phyloP scores from a whole-genome alignment of 202 grass and related monocot species.

The Dendrocalamus latiflorus region DNA sequence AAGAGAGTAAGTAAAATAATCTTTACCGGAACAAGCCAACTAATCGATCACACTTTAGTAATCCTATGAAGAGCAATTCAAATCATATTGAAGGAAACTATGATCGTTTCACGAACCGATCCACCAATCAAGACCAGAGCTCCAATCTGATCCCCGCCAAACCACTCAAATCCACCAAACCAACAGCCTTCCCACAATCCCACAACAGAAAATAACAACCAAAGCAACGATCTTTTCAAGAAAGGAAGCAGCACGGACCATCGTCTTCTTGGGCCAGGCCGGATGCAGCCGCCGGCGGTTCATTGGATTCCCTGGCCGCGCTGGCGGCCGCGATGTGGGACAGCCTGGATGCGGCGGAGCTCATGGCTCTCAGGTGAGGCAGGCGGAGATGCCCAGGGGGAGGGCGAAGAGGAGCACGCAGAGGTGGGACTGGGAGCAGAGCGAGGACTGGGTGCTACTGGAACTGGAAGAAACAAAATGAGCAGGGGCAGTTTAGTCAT shows the following conservation, averaged over 20 bases:
- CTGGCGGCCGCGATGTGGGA: conserved; percentile 39
- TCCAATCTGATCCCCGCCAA: conserved; percentile 12
- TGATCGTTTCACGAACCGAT: background rate
- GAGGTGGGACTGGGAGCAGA: conserved; percentile 32
- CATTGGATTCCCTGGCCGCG: conserved; percentile 37
- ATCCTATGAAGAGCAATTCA: background rate
- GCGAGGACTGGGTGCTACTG: too few relatives aligned
- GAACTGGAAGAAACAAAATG: too few relatives aligned
- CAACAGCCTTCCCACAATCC: background rate
- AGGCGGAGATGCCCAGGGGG: conserved; percentile 6
- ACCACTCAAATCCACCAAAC: conserved; percentile 26
- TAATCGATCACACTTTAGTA: background rate
- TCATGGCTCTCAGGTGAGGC: conserved; percentile 49
- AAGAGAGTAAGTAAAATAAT: background rate
- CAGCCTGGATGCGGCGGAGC: conserved; percentile 40
- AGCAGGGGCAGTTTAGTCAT: too few relatives aligned
- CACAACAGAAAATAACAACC: background rate
- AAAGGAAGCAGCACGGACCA: conserved; percentile 33
- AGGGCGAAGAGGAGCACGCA: conserved; percentile 32
- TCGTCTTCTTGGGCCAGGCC: conserved; percentile 49
- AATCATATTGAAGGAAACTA: background rate
- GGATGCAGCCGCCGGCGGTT: conserved; percentile 12
- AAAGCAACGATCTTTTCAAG: background rate
- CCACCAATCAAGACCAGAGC: conserved; percentile 14
- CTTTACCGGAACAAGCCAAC: background rate